Evolutionary conservation across 768 basidiomycete species (phyloP), one percentile per base, ranked within the genome.

Genomic region (Fomitopsis serialis): DNA sequence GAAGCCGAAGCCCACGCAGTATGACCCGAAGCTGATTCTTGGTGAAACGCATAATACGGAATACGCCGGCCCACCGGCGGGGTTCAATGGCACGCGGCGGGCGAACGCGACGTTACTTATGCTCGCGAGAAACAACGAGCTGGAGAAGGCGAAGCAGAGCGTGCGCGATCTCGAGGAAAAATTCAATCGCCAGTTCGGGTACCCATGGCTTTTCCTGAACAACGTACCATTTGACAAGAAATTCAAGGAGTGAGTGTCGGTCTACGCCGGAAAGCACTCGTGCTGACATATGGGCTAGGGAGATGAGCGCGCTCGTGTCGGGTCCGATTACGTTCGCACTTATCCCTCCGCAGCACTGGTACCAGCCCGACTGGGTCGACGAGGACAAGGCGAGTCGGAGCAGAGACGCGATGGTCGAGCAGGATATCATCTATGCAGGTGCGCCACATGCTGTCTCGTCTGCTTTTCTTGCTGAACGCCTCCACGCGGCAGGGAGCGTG

Each of bases 161-260:
- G 82, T 93, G 58, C 78, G 79, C 56, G 80, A 87, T 66, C 70
- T 92, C 70, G 96, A 98, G 70, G 86, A 91, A 62, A 75, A 88
- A 34, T 97, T 97, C 74, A 97, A 97, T 70, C 72, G 75, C 32
- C 79, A 77, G 53, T 87, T 81, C 59, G 76, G 79, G n/a, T 96
- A 97, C 63, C 90, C 92, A 5, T 96, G 89, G 67, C 84, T 92
- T 27, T 88, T 97, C 68, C 72, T 98, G 55, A 96, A 96, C 64
- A 92, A 97, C 44, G 79, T 81, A 57, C 80, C 82, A 0, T 95
- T 96, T 67, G 74, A 78, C 9, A 81, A 86, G 0, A 78, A 81
- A 13, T 94, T 95, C 70, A 89, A 85, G 63, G 72, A 72, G 80
- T 82, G 62, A 57, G 77, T 63, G n/a, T 50, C 5, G 34, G 43